These are phyloP conservation scores for Oxytropis ochrocephala DNA, from an alignment of 306 rosid genomes.

Conservation along the genomic window DNA sequence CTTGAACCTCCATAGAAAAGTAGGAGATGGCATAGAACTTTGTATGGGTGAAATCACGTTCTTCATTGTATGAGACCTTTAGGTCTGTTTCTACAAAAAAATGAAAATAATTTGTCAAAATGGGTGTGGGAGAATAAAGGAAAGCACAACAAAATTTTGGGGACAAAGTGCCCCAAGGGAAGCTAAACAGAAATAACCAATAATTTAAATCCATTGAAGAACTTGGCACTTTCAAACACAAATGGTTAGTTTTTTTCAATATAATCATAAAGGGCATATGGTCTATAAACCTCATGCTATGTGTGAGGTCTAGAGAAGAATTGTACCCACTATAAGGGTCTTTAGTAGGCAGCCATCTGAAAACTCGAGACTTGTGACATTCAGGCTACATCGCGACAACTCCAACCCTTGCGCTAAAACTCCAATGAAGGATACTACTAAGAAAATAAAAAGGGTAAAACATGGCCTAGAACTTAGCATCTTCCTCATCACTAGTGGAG, in stretches of 20 bases:
- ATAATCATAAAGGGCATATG: not conserved
- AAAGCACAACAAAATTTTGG: not conserved
- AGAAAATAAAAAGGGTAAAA: not conserved
- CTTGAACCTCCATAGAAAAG: conserved; percentile 90
- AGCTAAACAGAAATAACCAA: not conserved
- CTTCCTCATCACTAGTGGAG: not conserved
- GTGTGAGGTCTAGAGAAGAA: not conserved
- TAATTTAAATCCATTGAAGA: conserved; percentile 1
- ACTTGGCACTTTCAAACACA: not conserved
- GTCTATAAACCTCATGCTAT: not conserved
- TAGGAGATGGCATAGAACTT: conserved; percentile 69
- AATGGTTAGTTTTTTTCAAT: not conserved
- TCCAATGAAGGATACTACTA: not conserved
- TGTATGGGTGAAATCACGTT: conserved; percentile 46
- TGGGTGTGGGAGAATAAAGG: not conserved
- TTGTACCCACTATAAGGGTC: not conserved
- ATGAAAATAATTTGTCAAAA: not conserved
- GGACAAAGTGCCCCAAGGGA: not conserved
- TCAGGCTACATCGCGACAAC: not conserved
- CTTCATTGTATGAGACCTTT: conserved; percentile 45
- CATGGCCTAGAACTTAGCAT: conserved; percentile 10
- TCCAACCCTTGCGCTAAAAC: not conserved
- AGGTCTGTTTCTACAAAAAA: conserved; percentile 16
- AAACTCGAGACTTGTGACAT: not conserved
- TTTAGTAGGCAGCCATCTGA: not conserved